Evolutionary conservation across 352 stramenopile genomes (phyloP).

Genomic region (Globisporangium spinosum): DNA sequence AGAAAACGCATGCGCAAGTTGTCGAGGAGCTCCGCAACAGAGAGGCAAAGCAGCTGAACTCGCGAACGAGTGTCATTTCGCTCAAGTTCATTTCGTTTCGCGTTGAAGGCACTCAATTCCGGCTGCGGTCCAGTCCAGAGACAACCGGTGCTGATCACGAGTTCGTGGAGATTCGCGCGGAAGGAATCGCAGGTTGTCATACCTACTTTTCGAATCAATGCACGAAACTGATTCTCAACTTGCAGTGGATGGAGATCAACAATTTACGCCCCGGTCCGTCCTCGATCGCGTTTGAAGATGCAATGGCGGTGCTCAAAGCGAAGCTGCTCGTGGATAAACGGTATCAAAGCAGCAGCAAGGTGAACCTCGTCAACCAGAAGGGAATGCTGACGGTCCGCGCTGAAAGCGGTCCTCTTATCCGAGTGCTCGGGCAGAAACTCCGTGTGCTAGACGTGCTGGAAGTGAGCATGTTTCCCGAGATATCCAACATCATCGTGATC

Average conservation of each 20-base stretch:
- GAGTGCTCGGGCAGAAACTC: conserved; percentile 64
- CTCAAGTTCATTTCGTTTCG: conserved; percentile 76
- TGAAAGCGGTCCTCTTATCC: conserved; percentile 63
- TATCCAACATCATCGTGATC: conserved; percentile 83
- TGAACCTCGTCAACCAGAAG: conserved; percentile 42
- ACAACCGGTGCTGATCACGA: conserved; percentile 52
- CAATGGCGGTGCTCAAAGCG: conserved; percentile 66
- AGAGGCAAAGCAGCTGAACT: conserved; percentile 48
- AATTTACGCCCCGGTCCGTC: conserved; percentile 72
- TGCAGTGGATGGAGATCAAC: conserved; percentile 82
- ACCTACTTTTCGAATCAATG: conserved; percentile 67
- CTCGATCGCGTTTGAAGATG: conserved; percentile 72
- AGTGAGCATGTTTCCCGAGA: conserved; percentile 79
- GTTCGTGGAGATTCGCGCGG: conserved; percentile 68
- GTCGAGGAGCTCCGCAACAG: conserved; percentile 64
- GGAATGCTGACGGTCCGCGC: conserved; percentile 73
- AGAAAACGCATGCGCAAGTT: conserved; percentile 58
- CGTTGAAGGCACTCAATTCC: conserved; percentile 48
- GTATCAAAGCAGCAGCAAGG: conserved; percentile 30
- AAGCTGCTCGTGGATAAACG: conserved; percentile 64
- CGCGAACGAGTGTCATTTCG: conserved; percentile 29
- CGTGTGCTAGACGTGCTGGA: conserved; percentile 73
- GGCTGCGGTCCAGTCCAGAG: conserved; percentile 59
- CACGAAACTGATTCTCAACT: conserved; percentile 70
- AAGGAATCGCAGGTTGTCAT: conserved; percentile 59